Evolutionary conservation across 139 green algal genomes (phyloP).

Genomic region (Zygnema cylindricum): DNA sequence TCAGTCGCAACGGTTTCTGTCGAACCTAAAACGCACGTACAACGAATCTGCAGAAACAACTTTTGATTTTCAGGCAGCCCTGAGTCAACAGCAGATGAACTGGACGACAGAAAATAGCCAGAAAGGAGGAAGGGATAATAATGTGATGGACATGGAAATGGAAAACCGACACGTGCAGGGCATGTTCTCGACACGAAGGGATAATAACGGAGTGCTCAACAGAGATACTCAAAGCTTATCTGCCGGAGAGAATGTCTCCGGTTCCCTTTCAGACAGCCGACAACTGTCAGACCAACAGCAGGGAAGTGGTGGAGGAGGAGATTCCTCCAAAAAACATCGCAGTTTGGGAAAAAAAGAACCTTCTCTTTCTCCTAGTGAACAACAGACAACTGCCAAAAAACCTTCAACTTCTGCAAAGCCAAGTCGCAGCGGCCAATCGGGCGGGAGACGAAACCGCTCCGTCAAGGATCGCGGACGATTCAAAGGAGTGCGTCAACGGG

Average conservation of each 20-base stretch:
- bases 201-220: not conserved
- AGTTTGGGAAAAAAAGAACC: not conserved
- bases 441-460: not conserved
- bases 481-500: conserved; percentile 41
- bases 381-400: not conserved
- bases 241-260: not conserved
- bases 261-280: not conserved
- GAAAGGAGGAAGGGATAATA: no score
- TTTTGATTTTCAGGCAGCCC: not conserved
- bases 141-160: no score
- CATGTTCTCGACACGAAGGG: no score
- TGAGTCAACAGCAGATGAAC: not conserved
- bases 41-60: not conserved
- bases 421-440: not conserved
- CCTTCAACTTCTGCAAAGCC: not conserved
- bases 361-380: not conserved
- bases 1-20: not conserved
- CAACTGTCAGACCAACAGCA: not conserved
- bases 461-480: not conserved
- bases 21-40: not conserved
- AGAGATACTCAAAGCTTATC: not conserved
- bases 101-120: not conserved
- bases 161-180: no score
- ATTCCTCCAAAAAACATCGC: not conserved
- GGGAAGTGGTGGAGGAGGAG: not conserved